phyloP scores from a whole-genome alignment of 805 yeast species.

The Wickerhamiella musiphila region DNA sequence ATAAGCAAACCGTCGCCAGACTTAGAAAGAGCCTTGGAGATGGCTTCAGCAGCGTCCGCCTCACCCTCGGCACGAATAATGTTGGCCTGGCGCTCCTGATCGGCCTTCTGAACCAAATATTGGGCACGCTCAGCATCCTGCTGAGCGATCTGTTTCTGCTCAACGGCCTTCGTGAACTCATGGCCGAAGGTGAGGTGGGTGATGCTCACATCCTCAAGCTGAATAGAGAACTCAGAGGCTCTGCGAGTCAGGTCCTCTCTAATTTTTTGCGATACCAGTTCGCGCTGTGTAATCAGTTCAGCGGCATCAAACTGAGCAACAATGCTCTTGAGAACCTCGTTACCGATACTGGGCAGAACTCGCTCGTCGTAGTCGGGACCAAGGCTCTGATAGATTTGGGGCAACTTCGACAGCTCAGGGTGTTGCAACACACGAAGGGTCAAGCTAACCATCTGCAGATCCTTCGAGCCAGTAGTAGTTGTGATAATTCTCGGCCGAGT shows the following conservation, averaged over 20 bases:
- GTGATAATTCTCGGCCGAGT: constrained; percentile 87
- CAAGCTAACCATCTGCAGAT: constrained; percentile 84
- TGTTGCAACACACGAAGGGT: constrained; percentile 87
- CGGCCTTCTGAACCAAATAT: constrained; percentile 85
- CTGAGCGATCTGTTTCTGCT: constrained; percentile 97
- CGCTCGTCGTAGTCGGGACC: constrained; percentile 93
- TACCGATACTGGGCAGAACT: constrained; percentile 82
- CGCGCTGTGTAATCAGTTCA: constrained; percentile 92
- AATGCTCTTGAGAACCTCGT: constrained; percentile 74
- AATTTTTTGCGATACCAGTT: constrained; percentile 76
- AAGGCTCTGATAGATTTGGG: constrained; percentile 73
- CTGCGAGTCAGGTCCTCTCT: constrained; percentile 70
- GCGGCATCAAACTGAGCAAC: constrained; percentile 95
- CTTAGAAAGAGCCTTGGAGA: constrained; percentile 79
- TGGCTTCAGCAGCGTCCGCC: constrained; percentile 94
- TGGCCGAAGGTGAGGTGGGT: constrained; percentile 95
- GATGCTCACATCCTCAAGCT: constrained; percentile 88
- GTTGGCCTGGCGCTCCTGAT: constrained; percentile 89
- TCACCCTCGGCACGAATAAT: constrained; percentile 98
- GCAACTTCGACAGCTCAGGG: constrained; percentile 73
- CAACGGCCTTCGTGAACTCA: constrained; percentile 96
- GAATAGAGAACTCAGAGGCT: constrained; percentile 77
- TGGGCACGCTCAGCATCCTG: constrained; percentile 98
- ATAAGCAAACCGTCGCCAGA: constrained; percentile 90
- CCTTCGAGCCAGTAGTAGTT: constrained; percentile 92